phyloP scores from a whole-genome alignment of 31 red algal genomes.

The Bonnemaisonia californica region DNA sequence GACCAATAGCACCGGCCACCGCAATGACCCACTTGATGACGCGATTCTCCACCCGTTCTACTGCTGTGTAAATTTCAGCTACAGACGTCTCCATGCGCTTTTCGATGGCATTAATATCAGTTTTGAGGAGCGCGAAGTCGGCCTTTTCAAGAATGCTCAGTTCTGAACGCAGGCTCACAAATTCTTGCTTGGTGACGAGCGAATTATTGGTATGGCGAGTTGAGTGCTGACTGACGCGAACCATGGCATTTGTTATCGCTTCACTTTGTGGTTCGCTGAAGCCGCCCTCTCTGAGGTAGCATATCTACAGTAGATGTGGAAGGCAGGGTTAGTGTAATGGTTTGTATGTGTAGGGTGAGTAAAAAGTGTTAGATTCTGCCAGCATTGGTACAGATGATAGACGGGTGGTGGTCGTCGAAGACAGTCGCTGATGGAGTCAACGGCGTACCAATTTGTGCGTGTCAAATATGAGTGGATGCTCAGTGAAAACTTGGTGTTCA shows the following conservation, averaged over 20 bases:
- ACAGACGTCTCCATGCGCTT: conserved; percentile 84
- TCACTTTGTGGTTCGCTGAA: conserved; percentile 79
- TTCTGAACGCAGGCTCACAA: conserved; percentile 72
- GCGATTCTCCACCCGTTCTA: conserved; percentile 81
- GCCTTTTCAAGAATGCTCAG: conserved; percentile 93
- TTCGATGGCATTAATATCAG: conserved; percentile 86
- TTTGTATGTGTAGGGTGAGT: neutral
- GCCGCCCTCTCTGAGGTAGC: conserved; percentile 35
- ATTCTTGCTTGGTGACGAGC: conserved; percentile 89
- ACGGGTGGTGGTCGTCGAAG: neutral
- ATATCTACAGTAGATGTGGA: conserved; percentile 14
- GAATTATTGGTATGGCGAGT: conserved; percentile 51
- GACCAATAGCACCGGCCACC: conserved; percentile 79
- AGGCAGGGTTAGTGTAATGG: neutral
- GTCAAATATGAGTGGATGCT: conserved; percentile 51
- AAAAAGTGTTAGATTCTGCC: neutral
- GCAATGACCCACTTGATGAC: conserved; percentile 97
- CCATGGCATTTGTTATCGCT: conserved; percentile 70
- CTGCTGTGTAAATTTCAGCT: conserved; percentile 88
- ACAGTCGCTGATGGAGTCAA: too few species aligned
- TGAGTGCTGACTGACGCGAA: conserved; percentile 64
- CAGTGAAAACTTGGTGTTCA: conserved; percentile 23
- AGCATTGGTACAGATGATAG: neutral
- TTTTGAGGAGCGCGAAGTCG: conserved; percentile 86
- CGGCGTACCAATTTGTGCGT: conserved; percentile 61